These are phyloP conservation scores for Trametes maxima DNA, from an alignment of 768 basidiomycete species.

Conservation along the genomic window DNA sequence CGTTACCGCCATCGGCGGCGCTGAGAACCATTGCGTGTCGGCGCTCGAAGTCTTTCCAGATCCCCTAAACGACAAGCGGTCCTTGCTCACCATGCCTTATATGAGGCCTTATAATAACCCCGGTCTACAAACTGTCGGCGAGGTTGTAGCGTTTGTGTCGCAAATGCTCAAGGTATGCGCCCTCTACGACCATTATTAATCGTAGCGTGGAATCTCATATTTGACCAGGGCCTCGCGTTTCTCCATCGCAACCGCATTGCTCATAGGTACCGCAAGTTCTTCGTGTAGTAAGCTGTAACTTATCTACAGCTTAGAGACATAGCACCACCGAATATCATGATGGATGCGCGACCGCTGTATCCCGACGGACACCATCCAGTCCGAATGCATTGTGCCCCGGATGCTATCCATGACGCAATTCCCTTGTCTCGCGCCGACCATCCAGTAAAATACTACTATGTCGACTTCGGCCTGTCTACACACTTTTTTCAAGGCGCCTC, in stretches of 20 bases:
- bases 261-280: conserved; percentile 26
- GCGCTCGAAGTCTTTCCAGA: no score
- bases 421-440: no score
- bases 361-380: conserved; percentile 29
- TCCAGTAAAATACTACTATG: conserved; percentile 36
- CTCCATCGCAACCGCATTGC: conserved; percentile 30
- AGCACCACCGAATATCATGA: conserved; percentile 26
- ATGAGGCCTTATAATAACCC: conserved; percentile 33
- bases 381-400: conserved; percentile 33
- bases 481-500: conserved; percentile 8
- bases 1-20: conserved; percentile 9
- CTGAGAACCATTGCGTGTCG: conserved; percentile 32
- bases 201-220: no score
- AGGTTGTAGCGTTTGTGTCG: conserved; percentile 20
- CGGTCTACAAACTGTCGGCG: conserved; percentile 25
- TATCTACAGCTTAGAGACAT: conserved; percentile 11
- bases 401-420: conserved; percentile 34
- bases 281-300: no score
- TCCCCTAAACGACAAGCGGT: conserved; percentile 2
- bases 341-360: conserved; percentile 24
- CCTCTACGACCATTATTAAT: no score
- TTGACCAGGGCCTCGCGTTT: conserved; percentile 29
- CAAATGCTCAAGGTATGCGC: conserved; percentile 25
- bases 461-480: conserved; percentile 27
- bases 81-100: conserved; percentile 30